Conservation (phyloP, 768 basidiomycete genomes). For the Xerocomus potaroensis region DNA sequence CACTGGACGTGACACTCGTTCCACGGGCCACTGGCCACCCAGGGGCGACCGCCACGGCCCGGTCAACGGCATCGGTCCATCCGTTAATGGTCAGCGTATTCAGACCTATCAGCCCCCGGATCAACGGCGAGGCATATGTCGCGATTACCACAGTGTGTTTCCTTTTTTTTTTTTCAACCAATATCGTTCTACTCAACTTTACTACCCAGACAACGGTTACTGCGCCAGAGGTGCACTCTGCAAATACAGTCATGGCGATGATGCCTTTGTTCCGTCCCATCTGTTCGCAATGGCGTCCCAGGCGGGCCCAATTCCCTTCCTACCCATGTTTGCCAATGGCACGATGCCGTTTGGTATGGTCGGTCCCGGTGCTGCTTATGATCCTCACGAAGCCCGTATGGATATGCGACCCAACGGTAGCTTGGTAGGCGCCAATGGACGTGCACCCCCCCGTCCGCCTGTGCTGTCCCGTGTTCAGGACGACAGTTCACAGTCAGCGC, state of each 20-base stretch:
- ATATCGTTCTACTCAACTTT: conserved; percentile 7
- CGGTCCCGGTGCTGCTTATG: conserved; percentile 52
- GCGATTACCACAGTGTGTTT: conserved; percentile 87
- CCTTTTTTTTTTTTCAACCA: conserved; percentile 3
- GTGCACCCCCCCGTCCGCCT: conserved; percentile 49
- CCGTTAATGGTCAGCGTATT: conserved; percentile 43
- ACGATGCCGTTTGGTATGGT: conserved; percentile 52
- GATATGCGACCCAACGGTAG: conserved; percentile 62
- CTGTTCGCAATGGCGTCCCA: conserved; percentile 53
- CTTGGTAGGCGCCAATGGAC: conserved; percentile 27
- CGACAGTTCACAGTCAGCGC: conserved; percentile 40
- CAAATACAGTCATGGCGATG: conserved; percentile 91
- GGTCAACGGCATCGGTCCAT: conserved; percentile 24
- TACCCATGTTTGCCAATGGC: conserved; percentile 63
- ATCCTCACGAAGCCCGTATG: conserved; percentile 76
- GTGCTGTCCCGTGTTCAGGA: conserved; percentile 54
- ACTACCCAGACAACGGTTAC: conserved; percentile 73
- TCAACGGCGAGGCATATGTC: conserved; percentile 74
- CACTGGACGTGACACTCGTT: conserved; percentile 38
- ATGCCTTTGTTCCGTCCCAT: conserved; percentile 73
- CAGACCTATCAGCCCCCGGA: conserved; percentile 69
- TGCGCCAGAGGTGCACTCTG: conserved; percentile 86
- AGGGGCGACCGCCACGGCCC: conserved; percentile 29
- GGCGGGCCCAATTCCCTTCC: conserved; percentile 50
- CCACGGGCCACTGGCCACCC: conserved; percentile 41